Evolutionary conservation across 179 eudicot species (phyloP).

Genomic region (Amaranthus tricolor): DNA sequence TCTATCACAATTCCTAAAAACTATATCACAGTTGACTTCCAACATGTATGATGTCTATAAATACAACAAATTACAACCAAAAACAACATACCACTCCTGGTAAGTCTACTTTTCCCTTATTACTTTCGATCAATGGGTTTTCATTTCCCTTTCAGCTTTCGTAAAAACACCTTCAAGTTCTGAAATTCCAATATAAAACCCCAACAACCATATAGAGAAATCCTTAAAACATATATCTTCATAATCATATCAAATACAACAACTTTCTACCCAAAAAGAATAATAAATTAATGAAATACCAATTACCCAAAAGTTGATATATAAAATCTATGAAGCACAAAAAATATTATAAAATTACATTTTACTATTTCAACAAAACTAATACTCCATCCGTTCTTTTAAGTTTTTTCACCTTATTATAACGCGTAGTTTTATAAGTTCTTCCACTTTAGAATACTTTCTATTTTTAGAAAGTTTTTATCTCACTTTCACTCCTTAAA

Average conservation of each 20-base stretch:
- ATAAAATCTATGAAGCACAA: background rate
- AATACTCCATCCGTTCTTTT: too few relatives aligned
- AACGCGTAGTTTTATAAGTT: too few relatives aligned
- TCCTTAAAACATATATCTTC: background rate
- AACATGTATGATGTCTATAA: conserved; percentile 3
- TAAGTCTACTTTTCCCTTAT: background rate
- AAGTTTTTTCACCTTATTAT: too few relatives aligned
- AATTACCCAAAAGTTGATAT: conserved; percentile 5
- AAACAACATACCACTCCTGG: conserved; percentile 6
- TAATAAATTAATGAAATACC: conserved; percentile 7
- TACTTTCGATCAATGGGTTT: conserved; percentile 12
- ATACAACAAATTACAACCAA: conserved; percentile 6
- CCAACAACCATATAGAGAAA: background rate
- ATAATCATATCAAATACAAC: background rate
- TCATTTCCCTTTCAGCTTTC: conserved; percentile 8
- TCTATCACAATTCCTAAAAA: background rate
- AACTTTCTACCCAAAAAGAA: background rate
- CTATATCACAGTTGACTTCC: background rate
- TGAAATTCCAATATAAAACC: too few relatives aligned
- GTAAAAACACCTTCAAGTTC: too few relatives aligned
- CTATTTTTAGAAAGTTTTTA: too few relatives aligned
- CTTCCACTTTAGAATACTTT: too few relatives aligned
- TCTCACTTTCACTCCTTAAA: too few relatives aligned
- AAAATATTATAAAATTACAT: conserved; percentile 1
- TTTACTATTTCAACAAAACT: background rate